Conservation (phyloP, 2,329 filamentous ascomycete genomes). For the Paraphoma chrysanthemicola region DNA sequence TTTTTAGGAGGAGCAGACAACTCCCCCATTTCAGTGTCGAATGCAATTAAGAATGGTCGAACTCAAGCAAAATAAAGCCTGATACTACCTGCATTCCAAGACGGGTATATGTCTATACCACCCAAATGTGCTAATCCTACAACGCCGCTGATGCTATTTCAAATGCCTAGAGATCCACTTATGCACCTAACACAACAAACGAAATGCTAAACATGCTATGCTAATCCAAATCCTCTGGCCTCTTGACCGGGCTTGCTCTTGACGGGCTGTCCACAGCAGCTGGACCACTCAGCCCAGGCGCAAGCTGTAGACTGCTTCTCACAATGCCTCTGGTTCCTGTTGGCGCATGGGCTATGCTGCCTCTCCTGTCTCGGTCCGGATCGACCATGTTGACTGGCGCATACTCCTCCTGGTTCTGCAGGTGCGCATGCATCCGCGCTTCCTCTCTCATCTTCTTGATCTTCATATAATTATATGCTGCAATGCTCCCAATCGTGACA, state of each 20-base stretch:
- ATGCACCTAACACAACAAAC: slow-evolving; percentile 3
- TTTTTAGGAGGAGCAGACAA: no score
- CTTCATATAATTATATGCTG: slow-evolving; percentile 93
- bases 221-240: slow-evolving; percentile 55
- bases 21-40: no score
- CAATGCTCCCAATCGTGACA: slow-evolving; percentile 88
- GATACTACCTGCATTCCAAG: no score
- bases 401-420: slow-evolving; percentile 48
- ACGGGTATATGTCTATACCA: no score
- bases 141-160: slow-evolving; percentile 26
- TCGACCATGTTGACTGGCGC: slow-evolving; percentile 43
- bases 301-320: slow-evolving; percentile 47
- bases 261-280: slow-evolving; percentile 33
- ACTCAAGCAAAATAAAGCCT: no score
- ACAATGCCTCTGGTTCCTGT: slow-evolving; percentile 38
- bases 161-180: slow-evolving; percentile 9
- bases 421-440: slow-evolving; percentile 61
- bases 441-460: slow-evolving; percentile 86
- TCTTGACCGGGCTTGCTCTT: slow-evolving; percentile 51
- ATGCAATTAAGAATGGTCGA: no score
- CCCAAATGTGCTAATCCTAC: neutral
- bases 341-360: slow-evolving; percentile 16
- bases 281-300: slow-evolving; percentile 27
- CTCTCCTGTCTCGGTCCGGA: slow-evolving; percentile 32
- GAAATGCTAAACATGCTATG: neutral